Percentiles rank a stretch among this genome's conserved stretches.
phyloP scores from a whole-genome alignment of 495 filamentous ascomycete species.

The Halenospora varia region DNA sequence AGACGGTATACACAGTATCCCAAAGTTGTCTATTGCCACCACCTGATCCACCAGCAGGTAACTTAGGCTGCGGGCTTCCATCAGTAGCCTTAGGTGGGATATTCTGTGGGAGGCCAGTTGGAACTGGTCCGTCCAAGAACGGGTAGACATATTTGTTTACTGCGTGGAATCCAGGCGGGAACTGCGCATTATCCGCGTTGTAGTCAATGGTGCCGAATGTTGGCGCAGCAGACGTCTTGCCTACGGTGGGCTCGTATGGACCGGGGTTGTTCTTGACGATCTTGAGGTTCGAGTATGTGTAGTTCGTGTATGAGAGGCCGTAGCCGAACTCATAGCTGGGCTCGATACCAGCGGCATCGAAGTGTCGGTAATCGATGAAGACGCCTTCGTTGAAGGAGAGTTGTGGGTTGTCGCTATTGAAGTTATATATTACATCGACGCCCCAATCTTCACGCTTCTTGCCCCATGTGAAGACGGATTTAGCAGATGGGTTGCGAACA shows the following conservation, averaged over 20 bases:
- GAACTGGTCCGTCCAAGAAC: constrained; percentile 52
- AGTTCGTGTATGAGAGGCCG: constrained; percentile 87
- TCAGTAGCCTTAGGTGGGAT: constrained; percentile 64
- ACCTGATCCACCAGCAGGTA: constrained; percentile 59
- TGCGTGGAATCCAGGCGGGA: constrained; percentile 56
- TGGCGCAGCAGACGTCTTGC: constrained; percentile 63
- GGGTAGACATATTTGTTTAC: constrained; percentile 74
- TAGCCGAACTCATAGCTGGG: constrained; percentile 91
- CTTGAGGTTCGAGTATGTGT: constrained; percentile 70
- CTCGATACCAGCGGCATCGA: constrained; percentile 70
- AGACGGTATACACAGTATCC: constrained; percentile 73
- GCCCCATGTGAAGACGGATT: constrained; percentile 87
- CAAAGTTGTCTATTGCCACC: constrained; percentile 83
- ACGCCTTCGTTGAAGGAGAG: constrained; percentile 78
- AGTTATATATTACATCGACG: constrained; percentile 65
- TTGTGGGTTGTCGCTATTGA: constrained; percentile 77
- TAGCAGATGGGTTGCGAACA: constrained; percentile 77
- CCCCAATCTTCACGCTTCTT: constrained; percentile 70
- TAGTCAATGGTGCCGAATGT: constrained; percentile 63
- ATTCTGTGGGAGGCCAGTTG: constrained; percentile 36
- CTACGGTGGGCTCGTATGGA: constrained; percentile 61
- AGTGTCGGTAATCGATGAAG: constrained; percentile 91
- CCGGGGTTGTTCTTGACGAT: constrained; percentile 46
- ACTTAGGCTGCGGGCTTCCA: constrained; percentile 61
- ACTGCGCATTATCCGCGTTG: constrained; percentile 62